Evolutionary conservation across 108 stramenopile species (phyloP).

Genomic region (Cyclotella kingstonii): DNA sequence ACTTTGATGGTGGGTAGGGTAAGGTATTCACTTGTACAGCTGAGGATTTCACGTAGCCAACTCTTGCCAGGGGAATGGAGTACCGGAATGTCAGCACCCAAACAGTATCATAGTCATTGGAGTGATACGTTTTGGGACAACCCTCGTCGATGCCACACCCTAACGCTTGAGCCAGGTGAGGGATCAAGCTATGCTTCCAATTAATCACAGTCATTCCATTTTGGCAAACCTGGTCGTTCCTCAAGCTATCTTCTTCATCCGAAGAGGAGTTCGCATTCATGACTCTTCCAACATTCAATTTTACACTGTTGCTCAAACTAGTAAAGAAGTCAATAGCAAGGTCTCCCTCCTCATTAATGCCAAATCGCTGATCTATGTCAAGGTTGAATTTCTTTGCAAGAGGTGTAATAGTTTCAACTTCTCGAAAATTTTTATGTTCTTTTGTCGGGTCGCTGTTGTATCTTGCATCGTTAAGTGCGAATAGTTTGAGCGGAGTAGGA

Average conservation of each 20-base stretch:
- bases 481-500: constrained; percentile 30
- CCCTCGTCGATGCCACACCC: constrained; percentile 34
- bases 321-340: constrained; percentile 31
- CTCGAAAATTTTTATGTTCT: constrained; percentile 37
- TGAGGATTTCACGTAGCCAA: neutral
- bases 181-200: constrained; percentile 48
- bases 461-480: constrained; percentile 26
- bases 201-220: constrained; percentile 39
- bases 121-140: constrained; percentile 36
- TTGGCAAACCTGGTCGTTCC: too few species aligned
- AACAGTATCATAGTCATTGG: constrained; percentile 41
- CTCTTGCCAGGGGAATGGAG: constrained; percentile 5
- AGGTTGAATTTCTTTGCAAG: constrained; percentile 31
- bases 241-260: neutral
- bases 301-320: constrained; percentile 24
- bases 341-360: constrained; percentile 32
- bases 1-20: too few species aligned
- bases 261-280: neutral
- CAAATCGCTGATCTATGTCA: constrained; percentile 31
- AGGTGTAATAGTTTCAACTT: constrained; percentile 36
- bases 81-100: constrained; percentile 42
- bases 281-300: constrained; percentile 10
- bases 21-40: too few species aligned
- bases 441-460: too few species aligned
- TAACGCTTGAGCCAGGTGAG: constrained; percentile 26